These are phyloP conservation scores for Berberis vulgaris DNA, from an alignment of 164 flowering plant genomes.

Conservation along the genomic window DNA sequence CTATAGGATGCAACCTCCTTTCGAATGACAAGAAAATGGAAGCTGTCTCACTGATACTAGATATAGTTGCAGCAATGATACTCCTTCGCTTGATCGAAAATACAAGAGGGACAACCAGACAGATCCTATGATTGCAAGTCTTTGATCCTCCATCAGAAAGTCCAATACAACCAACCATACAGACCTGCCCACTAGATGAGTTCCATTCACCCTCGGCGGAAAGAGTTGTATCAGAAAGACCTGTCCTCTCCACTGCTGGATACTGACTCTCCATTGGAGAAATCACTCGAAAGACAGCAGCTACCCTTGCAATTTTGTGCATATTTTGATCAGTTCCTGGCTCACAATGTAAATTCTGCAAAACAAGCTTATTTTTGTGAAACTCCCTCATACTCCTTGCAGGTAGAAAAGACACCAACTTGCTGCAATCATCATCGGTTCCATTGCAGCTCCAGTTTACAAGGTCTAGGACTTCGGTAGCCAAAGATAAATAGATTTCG, in stretches of 20 bases:
- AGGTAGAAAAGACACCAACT: slow-evolving; percentile 54
- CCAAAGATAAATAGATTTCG: slow-evolving; percentile 26
- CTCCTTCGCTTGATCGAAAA: slow-evolving; percentile 70
- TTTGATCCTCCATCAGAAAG: slow-evolving; percentile 18
- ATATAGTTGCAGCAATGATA: slow-evolving; percentile 49
- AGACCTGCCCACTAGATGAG: slow-evolving; percentile 75
- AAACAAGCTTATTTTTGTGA: slow-evolving; percentile 37
- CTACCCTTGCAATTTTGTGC: slow-evolving; percentile 31
- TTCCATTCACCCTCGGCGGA: slow-evolving; percentile 80
- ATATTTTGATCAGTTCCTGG: slow-evolving; percentile 15
- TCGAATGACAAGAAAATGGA: slow-evolving; percentile 64
- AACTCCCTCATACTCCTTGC: slow-evolving; percentile 44
- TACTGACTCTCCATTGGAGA: slow-evolving; percentile 34
- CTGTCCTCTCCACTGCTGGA: slow-evolving; percentile 42
- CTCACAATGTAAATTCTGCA: slow-evolving; percentile 60
- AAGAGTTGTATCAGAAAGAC: slow-evolving; percentile 55
- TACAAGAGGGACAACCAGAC: slow-evolving; percentile 54
- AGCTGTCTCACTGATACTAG: slow-evolving; percentile 27
- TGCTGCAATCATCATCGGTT: slow-evolving; percentile 50
- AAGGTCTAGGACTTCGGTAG: slow-evolving; percentile 27
- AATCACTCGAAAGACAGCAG: slow-evolving; percentile 59
- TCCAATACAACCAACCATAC: slow-evolving; percentile 85
- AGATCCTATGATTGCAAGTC: slow-evolving; percentile 53
- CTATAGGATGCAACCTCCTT: slow-evolving; percentile 36
- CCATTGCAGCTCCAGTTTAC: slow-evolving; percentile 75